These are phyloP conservation scores for Rhizopus microsporus DNA, from an alignment of 371 early-diverging fungal species.

Conservation along the genomic window DNA sequence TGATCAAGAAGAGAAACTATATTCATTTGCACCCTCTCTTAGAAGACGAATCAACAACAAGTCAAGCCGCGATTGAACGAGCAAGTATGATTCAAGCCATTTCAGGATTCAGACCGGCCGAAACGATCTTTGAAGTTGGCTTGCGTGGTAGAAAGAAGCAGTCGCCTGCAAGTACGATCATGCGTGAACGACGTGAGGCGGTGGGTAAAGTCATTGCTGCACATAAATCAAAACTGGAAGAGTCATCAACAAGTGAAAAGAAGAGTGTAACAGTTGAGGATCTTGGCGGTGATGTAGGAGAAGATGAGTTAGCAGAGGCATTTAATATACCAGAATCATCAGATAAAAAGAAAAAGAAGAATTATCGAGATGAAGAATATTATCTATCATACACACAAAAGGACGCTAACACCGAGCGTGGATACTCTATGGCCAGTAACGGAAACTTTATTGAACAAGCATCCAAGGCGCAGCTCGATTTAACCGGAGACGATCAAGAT, in stretches of 20 bases:
- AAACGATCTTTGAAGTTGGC: constrained; percentile 94
- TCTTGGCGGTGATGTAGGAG: constrained; percentile 51
- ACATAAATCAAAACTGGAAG: constrained; percentile 21
- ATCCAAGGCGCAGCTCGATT: constrained; percentile 72
- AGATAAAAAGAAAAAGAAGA: constrained; percentile 22
- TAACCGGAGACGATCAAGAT: constrained; percentile 85
- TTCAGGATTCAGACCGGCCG: constrained; percentile 79
- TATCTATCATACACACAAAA: constrained; percentile 89
- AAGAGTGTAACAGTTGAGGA: constrained; percentile 27
- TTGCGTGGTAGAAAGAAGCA: constrained; percentile 77
- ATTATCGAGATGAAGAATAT: constrained; percentile 80
- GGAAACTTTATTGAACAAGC: constrained; percentile 85
- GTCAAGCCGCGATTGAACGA: constrained; percentile 59
- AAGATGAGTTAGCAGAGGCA: constrained; percentile 52
- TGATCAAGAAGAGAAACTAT: constrained; percentile 58
- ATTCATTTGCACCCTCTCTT: constrained; percentile 80
- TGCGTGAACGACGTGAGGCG: constrained; percentile 75
- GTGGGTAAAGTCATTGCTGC: constrained; percentile 63
- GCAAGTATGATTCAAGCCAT: constrained; percentile 70
- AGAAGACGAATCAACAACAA: constrained; percentile 21
- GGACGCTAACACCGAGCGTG: constrained; percentile 88
- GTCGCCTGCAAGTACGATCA: constrained; percentile 70
- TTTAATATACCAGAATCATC: constrained; percentile 44
- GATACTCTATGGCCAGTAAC: constrained; percentile 80
- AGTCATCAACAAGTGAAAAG: constrained; percentile 8